Conservation (phyloP, 2,329 filamentous ascomycete genomes). For the Colletotrichum zoysiae region DNA sequence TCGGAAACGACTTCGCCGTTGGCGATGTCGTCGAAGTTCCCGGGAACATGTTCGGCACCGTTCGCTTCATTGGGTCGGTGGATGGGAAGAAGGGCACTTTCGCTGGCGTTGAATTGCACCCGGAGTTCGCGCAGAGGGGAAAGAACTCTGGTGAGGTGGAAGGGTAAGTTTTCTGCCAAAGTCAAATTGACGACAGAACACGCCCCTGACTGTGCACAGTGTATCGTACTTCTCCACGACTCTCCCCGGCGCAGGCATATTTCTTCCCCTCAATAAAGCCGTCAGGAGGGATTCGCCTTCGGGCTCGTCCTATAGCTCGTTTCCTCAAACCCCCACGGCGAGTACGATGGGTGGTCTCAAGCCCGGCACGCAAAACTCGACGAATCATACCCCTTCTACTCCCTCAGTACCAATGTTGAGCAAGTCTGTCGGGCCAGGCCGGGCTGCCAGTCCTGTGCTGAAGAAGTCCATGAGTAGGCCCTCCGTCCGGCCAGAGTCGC, state of each 20-base stretch:
- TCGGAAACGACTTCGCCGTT: conserved; percentile 70
- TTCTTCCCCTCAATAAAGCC: conserved; percentile 87
- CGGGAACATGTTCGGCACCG: conserved; percentile 89
- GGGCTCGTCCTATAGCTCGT: conserved; percentile 62
- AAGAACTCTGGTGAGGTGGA: conserved; percentile 98
- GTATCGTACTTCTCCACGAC: conserved; percentile 85
- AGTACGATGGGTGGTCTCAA: conserved; percentile 68
- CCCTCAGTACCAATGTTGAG: conserved; percentile 83
- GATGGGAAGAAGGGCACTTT: conserved; percentile 92
- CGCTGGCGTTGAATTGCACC: conserved; percentile 89
- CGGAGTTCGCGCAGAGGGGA: conserved; percentile 83
- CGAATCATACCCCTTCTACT: conserved; percentile 73
- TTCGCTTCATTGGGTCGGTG: conserved; percentile 90
- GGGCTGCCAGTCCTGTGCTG: conserved; percentile 77
- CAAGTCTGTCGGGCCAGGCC: conserved; percentile 82
- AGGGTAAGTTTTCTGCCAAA: conserved; percentile 69
- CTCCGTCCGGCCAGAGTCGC: conserved; percentile 91
- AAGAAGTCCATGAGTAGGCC: conserved; percentile 73
- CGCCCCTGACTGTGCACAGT: conserved; percentile 52
- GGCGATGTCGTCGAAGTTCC: conserved; percentile 93
- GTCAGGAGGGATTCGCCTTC: conserved; percentile 73
- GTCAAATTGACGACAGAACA: conserved; percentile 24
- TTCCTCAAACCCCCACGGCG: conserved; percentile 78
- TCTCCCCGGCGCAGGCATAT: conserved; percentile 87
- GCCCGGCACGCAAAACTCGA: conserved; percentile 67